phyloP scores from a whole-genome alignment of 2,329 filamentous ascomycete species.

The Capronia coronata region DNA sequence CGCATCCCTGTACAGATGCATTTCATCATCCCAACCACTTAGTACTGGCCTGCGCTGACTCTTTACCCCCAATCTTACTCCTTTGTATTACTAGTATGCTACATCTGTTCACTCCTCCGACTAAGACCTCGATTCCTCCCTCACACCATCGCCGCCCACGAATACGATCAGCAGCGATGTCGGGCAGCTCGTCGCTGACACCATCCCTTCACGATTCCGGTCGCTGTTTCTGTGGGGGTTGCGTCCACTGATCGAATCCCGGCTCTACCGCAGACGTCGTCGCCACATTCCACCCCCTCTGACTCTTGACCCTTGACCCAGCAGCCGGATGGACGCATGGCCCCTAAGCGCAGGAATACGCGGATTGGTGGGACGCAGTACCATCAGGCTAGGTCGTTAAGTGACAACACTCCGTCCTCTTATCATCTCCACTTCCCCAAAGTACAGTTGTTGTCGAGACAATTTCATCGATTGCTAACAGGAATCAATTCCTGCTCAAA shows the following conservation, averaged over 20 bases:
- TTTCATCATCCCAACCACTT: neutral
- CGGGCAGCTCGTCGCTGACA: neutral
- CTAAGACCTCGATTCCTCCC: too few species aligned
- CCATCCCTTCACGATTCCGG: neutral
- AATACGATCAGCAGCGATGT: neutral
- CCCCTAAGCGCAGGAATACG: constrained; percentile 30
- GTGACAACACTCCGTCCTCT: constrained; percentile 17
- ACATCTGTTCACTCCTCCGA: too few species aligned
- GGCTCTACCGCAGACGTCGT: too few species aligned
- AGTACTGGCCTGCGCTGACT: neutral
- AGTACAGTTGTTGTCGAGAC: constrained; percentile 25
- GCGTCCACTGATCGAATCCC: too few species aligned
- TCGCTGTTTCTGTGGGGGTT: neutral
- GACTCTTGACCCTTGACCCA: neutral
- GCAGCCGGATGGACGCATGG: neutral
- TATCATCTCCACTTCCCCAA: constrained; percentile 24
- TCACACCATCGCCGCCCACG: too few species aligned
- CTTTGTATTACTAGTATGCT: too few species aligned
- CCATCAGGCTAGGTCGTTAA: constrained; percentile 23
- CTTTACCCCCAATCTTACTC: neutral
- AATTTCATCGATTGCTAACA: constrained; percentile 21
- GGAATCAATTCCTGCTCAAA: constrained; percentile 2
- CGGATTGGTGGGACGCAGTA: constrained; percentile 10
- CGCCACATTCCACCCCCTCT: neutral
- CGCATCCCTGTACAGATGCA: neutral